phyloP scores from a whole-genome alignment of 2,329 filamentous ascomycete genomes.

The Curvularia verruculosa region DNA sequence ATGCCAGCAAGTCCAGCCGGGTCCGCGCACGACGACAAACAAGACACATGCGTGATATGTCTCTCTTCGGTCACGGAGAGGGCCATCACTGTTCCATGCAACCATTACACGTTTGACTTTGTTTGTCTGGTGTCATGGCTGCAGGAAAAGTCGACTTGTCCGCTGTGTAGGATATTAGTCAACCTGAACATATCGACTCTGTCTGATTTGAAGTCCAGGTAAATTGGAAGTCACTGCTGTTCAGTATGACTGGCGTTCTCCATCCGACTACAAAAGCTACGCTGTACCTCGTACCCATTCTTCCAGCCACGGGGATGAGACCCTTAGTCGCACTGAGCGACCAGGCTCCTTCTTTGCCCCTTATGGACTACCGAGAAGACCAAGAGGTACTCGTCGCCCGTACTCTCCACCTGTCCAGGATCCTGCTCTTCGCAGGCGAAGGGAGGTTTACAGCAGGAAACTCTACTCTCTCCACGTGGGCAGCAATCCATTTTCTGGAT shows the following conservation, averaged over 20 bases:
- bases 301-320: conserved; percentile 10
- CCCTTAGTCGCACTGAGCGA: neutral
- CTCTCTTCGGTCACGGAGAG: conserved; percentile 75
- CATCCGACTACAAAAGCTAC: conserved; percentile 64
- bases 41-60: conserved; percentile 77
- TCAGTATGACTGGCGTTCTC: conserved; percentile 66
- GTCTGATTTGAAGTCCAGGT: conserved; percentile 42
- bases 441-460: conserved; percentile 72
- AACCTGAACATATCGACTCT: neutral
- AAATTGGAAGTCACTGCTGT: conserved; percentile 64
- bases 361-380: conserved; percentile 27
- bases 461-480: conserved; percentile 84
- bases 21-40: conserved; percentile 22
- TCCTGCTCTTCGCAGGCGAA: conserved; percentile 63
- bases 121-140: conserved; percentile 84
- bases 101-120: conserved; percentile 83
- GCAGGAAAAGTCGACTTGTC: conserved; percentile 72
- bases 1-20: conserved; percentile 33
- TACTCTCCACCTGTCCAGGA: conserved; percentile 44
- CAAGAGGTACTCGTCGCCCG: conserved; percentile 22
- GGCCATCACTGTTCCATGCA: conserved; percentile 76
- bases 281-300: conserved; percentile 51
- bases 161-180: conserved; percentile 70
- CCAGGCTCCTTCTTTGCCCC: conserved; percentile 21
- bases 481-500: conserved; percentile 76